Evolutionary conservation across 345 rosid genomes (phyloP).

Genomic region (Pseudoturritis turrita): DNA sequence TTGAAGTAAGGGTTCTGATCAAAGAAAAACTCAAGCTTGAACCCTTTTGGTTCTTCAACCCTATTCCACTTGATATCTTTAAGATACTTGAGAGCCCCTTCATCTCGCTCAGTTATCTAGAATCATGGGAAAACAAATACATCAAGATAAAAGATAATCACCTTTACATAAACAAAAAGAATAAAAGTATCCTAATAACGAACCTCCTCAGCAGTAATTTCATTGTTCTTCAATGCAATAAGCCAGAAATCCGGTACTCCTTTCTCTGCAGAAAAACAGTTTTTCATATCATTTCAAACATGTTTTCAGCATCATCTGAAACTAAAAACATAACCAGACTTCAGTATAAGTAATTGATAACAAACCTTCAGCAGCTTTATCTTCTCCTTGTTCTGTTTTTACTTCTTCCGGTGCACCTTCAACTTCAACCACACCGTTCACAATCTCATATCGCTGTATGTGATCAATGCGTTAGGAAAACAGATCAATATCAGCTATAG

Average conservation of each 20-base stretch:
- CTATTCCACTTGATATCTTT: conserved; percentile 87
- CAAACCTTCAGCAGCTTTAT: conserved; percentile 57
- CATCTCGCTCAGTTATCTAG: conserved; percentile 89
- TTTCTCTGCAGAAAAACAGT: conserved; percentile 50
- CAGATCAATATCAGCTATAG: background rate
- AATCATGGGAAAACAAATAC: background rate
- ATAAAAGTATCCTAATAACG: background rate
- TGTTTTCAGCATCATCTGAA: background rate
- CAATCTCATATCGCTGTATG: conserved; percentile 82
- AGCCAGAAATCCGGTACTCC: conserved; percentile 99
- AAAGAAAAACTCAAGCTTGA: conserved; percentile 91
- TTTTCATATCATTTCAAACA: conserved; percentile 8
- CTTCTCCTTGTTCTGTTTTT: conserved; percentile 50
- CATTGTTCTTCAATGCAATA: conserved; percentile 90
- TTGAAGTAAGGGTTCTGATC: conserved; percentile 85
- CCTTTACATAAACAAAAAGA: background rate
- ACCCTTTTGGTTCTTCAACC: conserved; percentile 86
- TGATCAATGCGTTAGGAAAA: background rate
- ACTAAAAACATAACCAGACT: background rate
- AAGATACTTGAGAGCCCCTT: conserved; percentile 81
- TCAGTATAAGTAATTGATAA: background rate
- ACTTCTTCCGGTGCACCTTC: conserved; percentile 51
- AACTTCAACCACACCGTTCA: conserved; percentile 69
- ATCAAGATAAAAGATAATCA: background rate
- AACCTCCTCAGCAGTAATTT: conserved; percentile 85